A percentile compares a stretch with the other conserved stretches of the same genome.
Conservation (phyloP, 2,329 filamentous ascomycete genomes). For the Botrytis medusae region DNA sequence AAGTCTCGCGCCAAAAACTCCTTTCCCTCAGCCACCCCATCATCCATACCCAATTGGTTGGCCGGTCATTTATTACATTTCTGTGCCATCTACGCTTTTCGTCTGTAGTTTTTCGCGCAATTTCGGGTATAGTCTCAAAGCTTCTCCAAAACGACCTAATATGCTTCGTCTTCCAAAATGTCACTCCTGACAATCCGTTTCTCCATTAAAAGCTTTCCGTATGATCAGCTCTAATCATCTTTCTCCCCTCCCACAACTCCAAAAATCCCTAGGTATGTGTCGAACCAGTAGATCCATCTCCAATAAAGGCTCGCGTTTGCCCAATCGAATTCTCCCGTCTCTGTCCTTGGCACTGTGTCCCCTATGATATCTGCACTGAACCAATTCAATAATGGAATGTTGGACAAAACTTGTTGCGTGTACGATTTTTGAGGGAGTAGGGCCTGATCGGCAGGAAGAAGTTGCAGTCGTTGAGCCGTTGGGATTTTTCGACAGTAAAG, state of each 20-base stretch:
- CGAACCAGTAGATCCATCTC: conserved; percentile 65
- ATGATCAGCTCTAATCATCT: conserved; percentile 27
- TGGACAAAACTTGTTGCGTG: conserved; percentile 61
- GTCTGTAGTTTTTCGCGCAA: not conserved
- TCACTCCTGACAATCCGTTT: not conserved
- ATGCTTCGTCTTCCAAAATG: not conserved
- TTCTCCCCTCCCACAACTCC: conserved; percentile 49
- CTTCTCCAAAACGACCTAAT: not conserved
- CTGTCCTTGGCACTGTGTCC: conserved; percentile 69
- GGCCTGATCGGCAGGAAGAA: conserved; percentile 69
- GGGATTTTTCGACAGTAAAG: conserved; percentile 63
- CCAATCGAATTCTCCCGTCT: conserved; percentile 77
- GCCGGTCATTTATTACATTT: conserved; percentile 15
- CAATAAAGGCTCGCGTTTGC: conserved; percentile 65
- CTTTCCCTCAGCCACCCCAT: not conserved
- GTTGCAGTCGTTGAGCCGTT: conserved; percentile 61
- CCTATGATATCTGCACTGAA: conserved; percentile 73
- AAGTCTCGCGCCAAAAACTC: conserved; percentile 17
- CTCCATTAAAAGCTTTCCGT: not conserved
- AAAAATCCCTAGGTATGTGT: conserved; percentile 58
- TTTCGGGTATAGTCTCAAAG: conserved; percentile 24
- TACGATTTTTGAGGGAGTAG: conserved; percentile 67
- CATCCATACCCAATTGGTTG: not conserved
- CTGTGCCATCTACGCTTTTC: not conserved
- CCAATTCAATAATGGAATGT: conserved; percentile 70